These are phyloP conservation scores for Ustilago trichophora DNA, from an alignment of 1,284 basidiomycete species.

Conservation along the genomic window DNA sequence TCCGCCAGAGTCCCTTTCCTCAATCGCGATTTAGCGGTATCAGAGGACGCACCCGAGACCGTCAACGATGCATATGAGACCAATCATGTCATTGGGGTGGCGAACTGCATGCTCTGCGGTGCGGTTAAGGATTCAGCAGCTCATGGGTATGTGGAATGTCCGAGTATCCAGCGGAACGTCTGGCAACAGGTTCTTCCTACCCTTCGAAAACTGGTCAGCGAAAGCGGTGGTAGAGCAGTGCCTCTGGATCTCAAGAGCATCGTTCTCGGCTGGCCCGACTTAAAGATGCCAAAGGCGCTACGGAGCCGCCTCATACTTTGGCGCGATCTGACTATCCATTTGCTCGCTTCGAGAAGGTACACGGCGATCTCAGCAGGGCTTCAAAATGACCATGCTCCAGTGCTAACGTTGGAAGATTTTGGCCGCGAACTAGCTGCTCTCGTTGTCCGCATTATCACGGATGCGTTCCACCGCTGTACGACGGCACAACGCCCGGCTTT, in stretches of 20 bases:
- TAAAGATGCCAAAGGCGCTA: neutral
- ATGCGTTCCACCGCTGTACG: too few relatives aligned
- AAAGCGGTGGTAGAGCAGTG: neutral
- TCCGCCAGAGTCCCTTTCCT: neutral
- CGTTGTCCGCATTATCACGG: too few relatives aligned
- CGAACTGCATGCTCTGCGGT: too few relatives aligned
- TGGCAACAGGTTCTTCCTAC: too few relatives aligned
- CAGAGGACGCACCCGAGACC: neutral
- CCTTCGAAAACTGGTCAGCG: too few relatives aligned
- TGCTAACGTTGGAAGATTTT: too few relatives aligned
- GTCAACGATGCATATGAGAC: neutral
- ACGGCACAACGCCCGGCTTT: too few relatives aligned
- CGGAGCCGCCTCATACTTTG: neutral
- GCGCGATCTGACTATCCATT: neutral
- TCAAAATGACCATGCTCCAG: constrained; percentile 4
- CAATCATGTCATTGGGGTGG: neutral
- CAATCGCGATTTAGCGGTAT: neutral
- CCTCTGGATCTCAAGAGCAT: neutral
- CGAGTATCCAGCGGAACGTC: too few relatives aligned
- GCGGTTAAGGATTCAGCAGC: too few relatives aligned
- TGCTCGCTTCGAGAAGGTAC: neutral
- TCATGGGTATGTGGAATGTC: too few relatives aligned
- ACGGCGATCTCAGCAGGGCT: neutral
- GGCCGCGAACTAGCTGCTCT: too few relatives aligned
- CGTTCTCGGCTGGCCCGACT: neutral